Evolutionary conservation across 2,329 filamentous ascomycete species (phyloP), one percentile per base, ranked within the genome.

Genomic region (Penicillium sp.): DNA sequence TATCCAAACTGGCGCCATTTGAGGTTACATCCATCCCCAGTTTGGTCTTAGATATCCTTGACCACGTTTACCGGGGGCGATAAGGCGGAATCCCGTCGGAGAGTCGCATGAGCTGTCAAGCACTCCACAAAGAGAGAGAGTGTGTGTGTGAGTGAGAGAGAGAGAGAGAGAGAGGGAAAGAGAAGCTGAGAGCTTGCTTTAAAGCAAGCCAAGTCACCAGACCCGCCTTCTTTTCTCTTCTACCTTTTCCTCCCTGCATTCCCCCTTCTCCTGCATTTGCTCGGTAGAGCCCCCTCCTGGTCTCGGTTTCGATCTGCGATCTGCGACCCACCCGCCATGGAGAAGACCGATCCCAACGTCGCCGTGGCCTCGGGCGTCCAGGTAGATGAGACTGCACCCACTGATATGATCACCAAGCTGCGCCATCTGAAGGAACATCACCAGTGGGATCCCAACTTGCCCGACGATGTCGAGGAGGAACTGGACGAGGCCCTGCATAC

Each of bases 371-470:
- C 60, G 19, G 58, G 60, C 47, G 55, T 58, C 19, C 56, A 50
- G 56, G 59, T 62, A 46, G 65, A 70, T 18, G 68, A 67, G 50
- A 63, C 59, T 16, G 66, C 63, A 4, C 59, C 68, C 3, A 64
- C 61, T 46, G 70, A 70, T 33, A 67, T 69, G 3, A 54, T 69
- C n/a, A 50, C 56, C 4, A 67, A 73, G 41, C 78, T 88, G 56
- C 81, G 81, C 68, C 78, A 83, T 56, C 83, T 88, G 68, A 83
- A 86, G 68, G 81, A 82, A 66, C 80, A 83, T 60, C 86, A 89
- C 72, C 82, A 83, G 64, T 83, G 86, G 73, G 87, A 89, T 62
- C 85, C 86, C 40, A 88, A 89, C 67, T 72, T 89, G 63, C 84
- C 85, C n/a, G 78, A 87, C 60, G 84, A 87, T 61, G 81, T 87